These are phyloP conservation scores for Wallacemonas sp. DNA, from an alignment of 208 protist species.

Conservation along the genomic window DNA sequence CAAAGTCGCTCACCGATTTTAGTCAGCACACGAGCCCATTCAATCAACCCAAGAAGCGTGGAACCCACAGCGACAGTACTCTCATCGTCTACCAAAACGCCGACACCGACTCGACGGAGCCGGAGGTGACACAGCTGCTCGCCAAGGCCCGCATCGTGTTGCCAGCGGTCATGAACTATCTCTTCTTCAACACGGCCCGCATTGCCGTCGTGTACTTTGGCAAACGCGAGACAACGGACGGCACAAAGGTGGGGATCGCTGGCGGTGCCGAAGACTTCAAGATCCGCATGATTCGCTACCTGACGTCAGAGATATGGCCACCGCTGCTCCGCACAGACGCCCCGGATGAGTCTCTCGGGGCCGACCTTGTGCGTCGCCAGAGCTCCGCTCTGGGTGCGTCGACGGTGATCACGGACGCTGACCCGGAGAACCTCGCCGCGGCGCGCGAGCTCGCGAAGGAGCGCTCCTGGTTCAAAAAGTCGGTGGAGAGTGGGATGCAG, in stretches of 20 bases:
- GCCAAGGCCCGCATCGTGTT: slow-evolving; percentile 42
- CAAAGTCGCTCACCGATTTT: slow-evolving; percentile 6
- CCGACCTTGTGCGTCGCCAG: slow-evolving; percentile 16
- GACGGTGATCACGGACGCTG: not conserved
- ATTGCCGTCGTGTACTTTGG: slow-evolving; percentile 68
- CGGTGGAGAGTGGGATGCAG: slow-evolving; percentile 67
- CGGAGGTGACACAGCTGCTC: slow-evolving; percentile 38
- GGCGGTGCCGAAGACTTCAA: slow-evolving; percentile 67
- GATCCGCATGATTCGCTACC: slow-evolving; percentile 60
- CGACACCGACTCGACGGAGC: slow-evolving; percentile 20
- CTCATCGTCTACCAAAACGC: slow-evolving; percentile 70
- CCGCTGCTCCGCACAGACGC: slow-evolving; percentile 63
- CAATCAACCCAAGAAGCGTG: slow-evolving; percentile 1
- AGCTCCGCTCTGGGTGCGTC: not conserved
- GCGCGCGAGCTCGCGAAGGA: slow-evolving; percentile 36
- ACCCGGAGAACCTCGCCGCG: slow-evolving; percentile 1
- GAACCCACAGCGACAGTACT: slow-evolving; percentile 23
- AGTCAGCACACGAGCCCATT: not conserved
- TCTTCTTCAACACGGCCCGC: slow-evolving; percentile 56
- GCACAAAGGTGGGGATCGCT: slow-evolving; percentile 36
- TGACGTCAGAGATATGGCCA: slow-evolving; percentile 69
- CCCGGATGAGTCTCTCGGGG: slow-evolving; percentile 56
- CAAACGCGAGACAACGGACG: slow-evolving; percentile 32
- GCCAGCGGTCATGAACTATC: slow-evolving; percentile 66
- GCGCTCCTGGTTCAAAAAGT: slow-evolving; percentile 46